Percentiles rank a stretch among this genome's conserved stretches.
Evolutionary conservation across 2,329 filamentous ascomycete species (phyloP).

Genomic region (Chalaropsis ovoidea): DNA sequence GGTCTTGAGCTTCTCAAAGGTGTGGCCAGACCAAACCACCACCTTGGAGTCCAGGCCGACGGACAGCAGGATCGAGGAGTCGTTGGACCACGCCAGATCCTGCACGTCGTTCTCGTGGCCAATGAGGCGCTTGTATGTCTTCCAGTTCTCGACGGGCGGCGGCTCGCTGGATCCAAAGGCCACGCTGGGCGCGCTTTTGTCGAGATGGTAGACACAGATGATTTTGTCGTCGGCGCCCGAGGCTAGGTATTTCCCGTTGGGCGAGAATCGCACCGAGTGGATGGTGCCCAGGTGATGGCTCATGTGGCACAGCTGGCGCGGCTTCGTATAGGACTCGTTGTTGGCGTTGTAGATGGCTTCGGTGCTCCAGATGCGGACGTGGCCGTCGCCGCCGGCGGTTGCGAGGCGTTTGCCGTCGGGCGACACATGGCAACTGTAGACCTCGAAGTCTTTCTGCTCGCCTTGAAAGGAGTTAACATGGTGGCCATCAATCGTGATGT

Average conservation of each 20-base stretch:
- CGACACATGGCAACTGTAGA: constrained; percentile 96
- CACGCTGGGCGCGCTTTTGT: constrained; percentile 67
- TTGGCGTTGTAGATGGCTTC: constrained; percentile 79
- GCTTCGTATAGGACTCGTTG: constrained; percentile 60
- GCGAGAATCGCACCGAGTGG: constrained; percentile 91
- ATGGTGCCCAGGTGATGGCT: constrained; percentile 97
- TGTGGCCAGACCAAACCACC: constrained; percentile 95
- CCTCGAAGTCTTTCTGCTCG: constrained; percentile 96
- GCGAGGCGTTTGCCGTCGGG: constrained; percentile 85
- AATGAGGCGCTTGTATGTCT: constrained; percentile 82
- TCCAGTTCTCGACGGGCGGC: constrained; percentile 94
- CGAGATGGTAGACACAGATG: constrained; percentile 90
- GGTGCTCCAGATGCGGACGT: constrained; percentile 95
- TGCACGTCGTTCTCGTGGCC: constrained; percentile 98
- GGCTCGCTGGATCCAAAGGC: constrained; percentile 83
- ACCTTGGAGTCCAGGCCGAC: constrained; percentile 96
- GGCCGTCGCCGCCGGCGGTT: constrained; percentile 92
- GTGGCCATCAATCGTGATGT: too few relatives aligned
- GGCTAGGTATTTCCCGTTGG: constrained; percentile 87
- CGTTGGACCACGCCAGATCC: constrained; percentile 91
- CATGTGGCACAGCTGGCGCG: constrained; percentile 92
- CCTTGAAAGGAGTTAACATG: constrained; percentile 32
- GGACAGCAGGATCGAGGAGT: constrained; percentile 90
- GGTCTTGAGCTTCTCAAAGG: constrained; percentile 95
- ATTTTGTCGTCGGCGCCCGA: constrained; percentile 98